Conservation (phyloP, 2,329 filamentous ascomycete species). For the Cordyceps farinosa region DNA sequence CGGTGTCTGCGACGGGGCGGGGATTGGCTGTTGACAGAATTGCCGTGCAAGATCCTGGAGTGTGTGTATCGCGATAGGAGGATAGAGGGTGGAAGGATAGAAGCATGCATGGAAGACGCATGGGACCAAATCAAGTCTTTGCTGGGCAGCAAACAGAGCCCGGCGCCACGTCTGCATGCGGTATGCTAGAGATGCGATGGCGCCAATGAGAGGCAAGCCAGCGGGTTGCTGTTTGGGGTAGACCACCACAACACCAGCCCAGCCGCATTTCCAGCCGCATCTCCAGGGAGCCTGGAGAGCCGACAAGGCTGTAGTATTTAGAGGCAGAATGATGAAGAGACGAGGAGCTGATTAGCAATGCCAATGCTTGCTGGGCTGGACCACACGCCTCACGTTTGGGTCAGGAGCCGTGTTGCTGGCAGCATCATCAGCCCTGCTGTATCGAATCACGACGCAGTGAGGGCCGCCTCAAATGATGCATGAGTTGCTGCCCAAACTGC, state of each 20-base stretch:
- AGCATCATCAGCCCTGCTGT: background rate
- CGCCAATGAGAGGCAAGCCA: background rate
- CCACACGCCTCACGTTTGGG: background rate
- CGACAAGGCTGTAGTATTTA: background rate
- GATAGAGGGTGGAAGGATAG: background rate
- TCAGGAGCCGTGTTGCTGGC: background rate
- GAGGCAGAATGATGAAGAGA: background rate
- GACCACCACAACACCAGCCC: background rate
- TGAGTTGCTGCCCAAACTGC: no score
- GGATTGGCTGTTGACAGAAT: background rate
- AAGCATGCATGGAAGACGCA: background rate
- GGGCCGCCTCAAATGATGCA: background rate
- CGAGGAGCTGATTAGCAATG: background rate
- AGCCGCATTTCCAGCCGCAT: background rate
- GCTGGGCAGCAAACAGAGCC: constrained; percentile 1
- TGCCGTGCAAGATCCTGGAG: background rate
- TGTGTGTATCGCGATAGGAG: background rate
- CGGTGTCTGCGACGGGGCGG: background rate
- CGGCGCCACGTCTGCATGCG: constrained; percentile 1
- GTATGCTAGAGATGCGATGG: background rate
- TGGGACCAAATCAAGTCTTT: background rate
- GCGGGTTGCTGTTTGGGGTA: background rate
- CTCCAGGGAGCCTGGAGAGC: background rate
- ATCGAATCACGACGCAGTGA: background rate
- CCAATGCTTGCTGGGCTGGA: background rate